Conservation (phyloP, 805 yeast species). For the Blastobotrys mokoenaii region DNA sequence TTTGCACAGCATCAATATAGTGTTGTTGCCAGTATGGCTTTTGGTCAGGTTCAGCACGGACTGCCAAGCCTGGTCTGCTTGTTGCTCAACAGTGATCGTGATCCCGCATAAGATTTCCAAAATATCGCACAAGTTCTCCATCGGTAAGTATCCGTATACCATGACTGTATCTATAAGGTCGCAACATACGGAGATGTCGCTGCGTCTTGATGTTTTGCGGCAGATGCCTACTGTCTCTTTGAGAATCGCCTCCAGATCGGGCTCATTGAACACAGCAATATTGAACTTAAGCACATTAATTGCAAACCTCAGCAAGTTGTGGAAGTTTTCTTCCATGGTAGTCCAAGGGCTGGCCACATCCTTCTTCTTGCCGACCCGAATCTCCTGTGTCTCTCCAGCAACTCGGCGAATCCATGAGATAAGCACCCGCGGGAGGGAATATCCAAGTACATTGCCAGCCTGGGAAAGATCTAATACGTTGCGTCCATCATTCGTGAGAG, state of each 20-base stretch:
- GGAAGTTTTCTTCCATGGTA: constrained; percentile 23
- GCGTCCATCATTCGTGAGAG: constrained; percentile 45
- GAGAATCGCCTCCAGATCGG: constrained; percentile 31
- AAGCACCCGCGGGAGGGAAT: constrained; percentile 33
- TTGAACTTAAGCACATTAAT: constrained; percentile 42
- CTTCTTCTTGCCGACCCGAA: constrained; percentile 21
- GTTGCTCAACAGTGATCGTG: constrained; percentile 30
- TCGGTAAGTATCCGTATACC: constrained; percentile 41
- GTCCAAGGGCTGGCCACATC: constrained; percentile 23
- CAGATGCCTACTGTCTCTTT: constrained; percentile 32
- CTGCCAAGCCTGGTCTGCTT: constrained; percentile 32
- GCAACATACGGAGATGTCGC: constrained; percentile 33
- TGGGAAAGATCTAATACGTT: constrained; percentile 45
- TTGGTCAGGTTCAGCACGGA: constrained; percentile 32
- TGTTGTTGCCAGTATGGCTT: constrained; percentile 32
- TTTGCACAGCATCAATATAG: constrained; percentile 26
- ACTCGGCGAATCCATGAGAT: constrained; percentile 30
- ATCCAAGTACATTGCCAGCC: constrained; percentile 26
- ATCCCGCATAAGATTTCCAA: constrained; percentile 42
- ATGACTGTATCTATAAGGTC: constrained; percentile 37
- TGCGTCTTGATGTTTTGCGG: constrained; percentile 31
- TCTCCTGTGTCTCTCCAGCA: constrained; percentile 25
- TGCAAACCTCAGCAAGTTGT: constrained; percentile 31
- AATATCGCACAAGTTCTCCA: constrained; percentile 28
- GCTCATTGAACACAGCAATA: constrained; percentile 37